Evolutionary conservation across 805 yeast genomes (phyloP).

Genomic region (Metschnikowia koreensis): DNA sequence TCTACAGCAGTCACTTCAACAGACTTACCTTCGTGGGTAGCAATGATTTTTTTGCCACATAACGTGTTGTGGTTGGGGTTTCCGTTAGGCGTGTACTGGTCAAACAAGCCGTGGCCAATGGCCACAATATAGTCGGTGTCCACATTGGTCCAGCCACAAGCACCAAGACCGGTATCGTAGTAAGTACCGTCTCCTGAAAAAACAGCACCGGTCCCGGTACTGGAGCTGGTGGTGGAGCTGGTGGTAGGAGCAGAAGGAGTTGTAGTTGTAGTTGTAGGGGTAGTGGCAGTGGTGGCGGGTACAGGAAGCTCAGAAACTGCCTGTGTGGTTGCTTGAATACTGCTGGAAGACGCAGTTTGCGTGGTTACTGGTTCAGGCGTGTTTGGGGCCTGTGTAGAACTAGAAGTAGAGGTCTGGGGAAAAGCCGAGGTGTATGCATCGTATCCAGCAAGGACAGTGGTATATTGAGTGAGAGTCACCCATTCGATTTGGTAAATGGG

Average conservation of each 20-base stretch:
- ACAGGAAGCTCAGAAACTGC: not conserved
- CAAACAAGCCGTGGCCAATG: constrained; percentile 43
- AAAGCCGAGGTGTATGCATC: constrained; percentile 5
- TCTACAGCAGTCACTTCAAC: constrained; percentile 59
- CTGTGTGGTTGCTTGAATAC: not conserved
- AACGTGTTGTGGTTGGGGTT: constrained; percentile 47
- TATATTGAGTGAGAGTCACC: constrained; percentile 16
- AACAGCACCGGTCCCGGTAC: constrained; percentile 15
- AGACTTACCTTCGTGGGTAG: constrained; percentile 46
- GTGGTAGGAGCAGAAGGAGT: constrained; percentile 1
- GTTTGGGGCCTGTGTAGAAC: not conserved
- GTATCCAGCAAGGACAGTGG: constrained; percentile 11
- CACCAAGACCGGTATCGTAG: constrained; percentile 48
- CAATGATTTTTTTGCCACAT: constrained; percentile 54
- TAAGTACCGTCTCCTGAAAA: constrained; percentile 50
- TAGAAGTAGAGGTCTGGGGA: not conserved
- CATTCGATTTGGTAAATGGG: constrained; percentile 13
- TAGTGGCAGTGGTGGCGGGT: constrained; percentile 1
- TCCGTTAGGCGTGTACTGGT: constrained; percentile 30
- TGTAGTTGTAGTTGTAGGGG: not conserved
- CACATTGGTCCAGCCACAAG: constrained; percentile 50
- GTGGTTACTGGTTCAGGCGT: not conserved
- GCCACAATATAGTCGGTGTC: constrained; percentile 54
- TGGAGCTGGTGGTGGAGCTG: constrained; percentile 4
- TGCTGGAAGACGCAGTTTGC: not conserved